These are phyloP conservation scores for Fistulifera pelliculosa DNA, from an alignment of 108 stramenopile genomes.

Conservation along the genomic window DNA sequence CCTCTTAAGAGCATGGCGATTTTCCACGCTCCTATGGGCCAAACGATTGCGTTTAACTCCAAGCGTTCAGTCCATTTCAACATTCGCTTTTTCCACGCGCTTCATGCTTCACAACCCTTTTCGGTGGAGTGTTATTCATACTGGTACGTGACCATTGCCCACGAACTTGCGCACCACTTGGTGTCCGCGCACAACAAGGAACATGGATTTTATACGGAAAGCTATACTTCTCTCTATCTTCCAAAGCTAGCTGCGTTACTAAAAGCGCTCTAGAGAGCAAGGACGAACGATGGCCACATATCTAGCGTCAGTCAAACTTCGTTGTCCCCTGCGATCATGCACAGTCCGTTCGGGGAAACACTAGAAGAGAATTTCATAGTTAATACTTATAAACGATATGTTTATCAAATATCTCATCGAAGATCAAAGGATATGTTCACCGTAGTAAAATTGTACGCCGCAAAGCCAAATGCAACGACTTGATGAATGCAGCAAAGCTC, in stretches of 20 bases:
- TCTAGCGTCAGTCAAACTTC: no score
- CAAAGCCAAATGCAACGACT: no score
- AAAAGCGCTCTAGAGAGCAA: no score
- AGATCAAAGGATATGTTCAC: no score
- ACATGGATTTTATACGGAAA: conserved; percentile 58
- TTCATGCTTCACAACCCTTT: conserved; percentile 24
- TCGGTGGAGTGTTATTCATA: conserved; percentile 45
- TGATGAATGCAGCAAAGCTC: no score
- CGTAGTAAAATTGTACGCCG: no score
- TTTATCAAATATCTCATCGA: no score
- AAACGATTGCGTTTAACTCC: conserved; percentile 66
- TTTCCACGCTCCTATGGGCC: conserved; percentile 57
- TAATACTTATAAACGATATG: no score
- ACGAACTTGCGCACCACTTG: conserved; percentile 68
- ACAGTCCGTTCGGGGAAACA: no score
- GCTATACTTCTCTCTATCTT: conserved; percentile 33
- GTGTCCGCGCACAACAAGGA: conserved; percentile 60
- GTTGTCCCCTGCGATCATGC: no score
- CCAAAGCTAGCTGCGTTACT: conserved; percentile 28
- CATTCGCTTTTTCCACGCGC: conserved; percentile 45
- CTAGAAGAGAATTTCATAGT: no score
- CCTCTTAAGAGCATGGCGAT: conserved; percentile 34
- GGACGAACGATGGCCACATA: no score
- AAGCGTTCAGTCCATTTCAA: conserved; percentile 65
- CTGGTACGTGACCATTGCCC: conserved; percentile 51